Evolutionary conservation across 345 rosid species (phyloP), one percentile per base, ranked within the genome.

Genomic region (Murraya koenigii): DNA sequence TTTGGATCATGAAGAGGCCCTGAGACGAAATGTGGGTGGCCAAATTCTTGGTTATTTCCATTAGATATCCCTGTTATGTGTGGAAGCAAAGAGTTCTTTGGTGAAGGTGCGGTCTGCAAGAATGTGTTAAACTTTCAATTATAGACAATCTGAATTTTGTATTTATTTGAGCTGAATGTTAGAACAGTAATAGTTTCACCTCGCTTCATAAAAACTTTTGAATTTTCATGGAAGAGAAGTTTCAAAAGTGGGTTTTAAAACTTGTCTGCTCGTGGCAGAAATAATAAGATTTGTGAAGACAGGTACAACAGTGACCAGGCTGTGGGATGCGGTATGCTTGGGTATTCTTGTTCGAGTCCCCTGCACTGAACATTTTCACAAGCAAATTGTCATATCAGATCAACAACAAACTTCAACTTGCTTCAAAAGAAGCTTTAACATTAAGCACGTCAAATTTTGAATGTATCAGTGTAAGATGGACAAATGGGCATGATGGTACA

Each of bases 1-100:
- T 81, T 82, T 96, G 93, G 99, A 96, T 76, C 98, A 96, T 79
- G 98, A 96, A 83, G 95, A 91, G 74, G 99, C 99, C 52, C 82
- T 85, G 20, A 87, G 63, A 71, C 84, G 89, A 71, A 94, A 96
- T 62, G 94, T 88, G 9, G 98, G 97, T 66, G 99, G 97, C 81
- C 97, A 91, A 69, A 94, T 96, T 81, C 91, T 94, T 80, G 98
- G 99, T 80, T 90, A 87, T 82, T 96, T 96, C 64, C 90, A 91
- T 80, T 96, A 89, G 88, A 80, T 13, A 72, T 38, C 11, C 25
- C 22, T 56, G 38, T 56, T 59, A 49, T 62, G 77, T 52, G 19
- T 62, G 36, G 52, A 20, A 74, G 66, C 19, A 20, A 41, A 61
- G 35, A 7, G 33, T 17, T 38, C 35, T 23, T 58, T 35, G 0